Base-by-base conservation (phyloP, 768 basidiomycete species). In the Suillus subaureus region DNA sequence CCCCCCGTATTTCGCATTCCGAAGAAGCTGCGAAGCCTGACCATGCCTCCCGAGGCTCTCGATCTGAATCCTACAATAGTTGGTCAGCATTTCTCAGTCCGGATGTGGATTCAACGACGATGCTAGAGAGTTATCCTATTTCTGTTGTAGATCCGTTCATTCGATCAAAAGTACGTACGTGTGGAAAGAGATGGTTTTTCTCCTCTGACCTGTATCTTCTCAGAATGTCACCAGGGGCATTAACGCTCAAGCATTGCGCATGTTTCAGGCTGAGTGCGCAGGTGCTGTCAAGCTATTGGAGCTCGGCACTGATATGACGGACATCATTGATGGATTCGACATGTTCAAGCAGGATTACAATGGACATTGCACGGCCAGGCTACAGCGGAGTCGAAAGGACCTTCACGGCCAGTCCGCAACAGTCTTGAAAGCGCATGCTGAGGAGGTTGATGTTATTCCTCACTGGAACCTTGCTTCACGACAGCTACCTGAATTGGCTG, bases 221-320 rank as follows among this genome's bases (percentile, higher is more conserved):
- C 39, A 75, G 75, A 75, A 75, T 62, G 68, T 73, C 31, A 68
- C 72, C n/a, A 66, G 42, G 18, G 40, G 47, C 31, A 62, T 70
- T 39, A 61, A 47, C 11, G 28, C 15, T 35, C n/a, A 61, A 49
- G 35, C 47, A 16, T 45, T 66, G 21, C 23, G 60, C 13, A 16
- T 40, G 18, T 67, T 68, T 47, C 47, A 51, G 31, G n/a, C 23
- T 8, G 62, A 67, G 28, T 68, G 67, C 42, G 35, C 51, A 18
- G 9, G 3, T 13, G 28, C 60, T 13, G 21, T 35, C 84, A 67
- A 97, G 95, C 74, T 96, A 96, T 76, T 94, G 93, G 6, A 94
- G 94, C 74, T 96, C 96, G 77, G 96, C 94, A 76, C 96, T 92
- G 49, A 93, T 84, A 80, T 97, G 94, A 6, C 95, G 88, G 64